Conservation (phyloP, 2,329 filamentous ascomycete species). For the Apiospora saccharicola region DNA sequence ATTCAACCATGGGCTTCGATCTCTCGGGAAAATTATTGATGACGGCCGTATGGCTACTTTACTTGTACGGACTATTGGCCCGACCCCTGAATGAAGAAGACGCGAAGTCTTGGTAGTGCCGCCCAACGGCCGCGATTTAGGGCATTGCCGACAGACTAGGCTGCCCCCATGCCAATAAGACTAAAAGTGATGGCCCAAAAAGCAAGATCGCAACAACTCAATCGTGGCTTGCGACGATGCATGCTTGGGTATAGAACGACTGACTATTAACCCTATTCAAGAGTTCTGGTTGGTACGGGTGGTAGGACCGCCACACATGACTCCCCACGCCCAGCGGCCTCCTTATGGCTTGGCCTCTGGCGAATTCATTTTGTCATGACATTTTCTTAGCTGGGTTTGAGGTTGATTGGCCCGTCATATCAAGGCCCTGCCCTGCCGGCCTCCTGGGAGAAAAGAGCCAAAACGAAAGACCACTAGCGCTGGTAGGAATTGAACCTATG, state of each 20-base stretch:
- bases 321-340: conserved; percentile 3
- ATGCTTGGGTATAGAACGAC: background rate
- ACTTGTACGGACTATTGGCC: background rate
- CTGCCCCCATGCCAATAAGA: background rate
- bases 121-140: conserved; percentile 3
- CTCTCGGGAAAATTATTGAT: background rate
- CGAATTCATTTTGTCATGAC: background rate
- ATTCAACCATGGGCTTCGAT: background rate
- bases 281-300: background rate
- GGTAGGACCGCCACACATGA: conserved; percentile 16
- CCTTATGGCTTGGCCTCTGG: background rate
- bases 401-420: conserved; percentile 7
- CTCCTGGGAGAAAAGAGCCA: too few relatives aligned
- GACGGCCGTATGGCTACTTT: background rate
- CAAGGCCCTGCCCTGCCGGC: conserved; percentile 9
- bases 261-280: background rate
- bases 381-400: conserved; percentile 12
- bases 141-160: conserved; percentile 14
- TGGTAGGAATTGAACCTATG: too few relatives aligned
- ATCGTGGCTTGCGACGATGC: background rate
- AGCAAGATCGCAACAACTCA: background rate
- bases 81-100: background rate
- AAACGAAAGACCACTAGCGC: too few relatives aligned
- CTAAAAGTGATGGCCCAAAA: background rate
- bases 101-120: conserved; percentile 4